Evolutionary conservation across 2,329 filamentous ascomycete genomes (phyloP), one percentile per base, ranked within the genome.

Genomic region (Onygenales sp.): DNA sequence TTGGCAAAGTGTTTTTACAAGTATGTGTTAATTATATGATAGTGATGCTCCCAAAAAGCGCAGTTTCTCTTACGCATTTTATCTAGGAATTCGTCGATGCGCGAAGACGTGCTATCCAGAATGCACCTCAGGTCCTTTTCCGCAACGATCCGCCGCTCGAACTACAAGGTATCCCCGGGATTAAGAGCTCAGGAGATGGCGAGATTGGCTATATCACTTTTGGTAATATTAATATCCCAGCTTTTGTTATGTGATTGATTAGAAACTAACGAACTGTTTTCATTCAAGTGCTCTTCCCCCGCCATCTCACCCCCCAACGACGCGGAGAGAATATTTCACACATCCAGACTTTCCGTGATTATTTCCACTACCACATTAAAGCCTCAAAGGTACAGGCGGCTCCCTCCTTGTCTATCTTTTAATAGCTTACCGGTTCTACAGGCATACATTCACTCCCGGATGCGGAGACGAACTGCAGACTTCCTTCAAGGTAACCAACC

Each of bases 281-380:
- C 14, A 64, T 53, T 13, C 2, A 56, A 94, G 93, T 97, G 47
- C 81, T 98, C 43, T 98, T 98, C 77, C 92, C 93, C 46, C 86
- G 93, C 59, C 94, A 99, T 72, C 78, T 99, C 60, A 92, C 90
- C 11, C 83, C 84, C 11, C 89, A 96, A 71, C 83, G 90, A 67
- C 88, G 94, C 75, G 86, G 88, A 56, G 91, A 96, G 61, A 91
- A 94, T 68, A 98, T 99, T 62, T 96, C 91, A 49, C 94, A 98
- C 70, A 97, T 99, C 64, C 94, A 99, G 74, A 99, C 93, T 11
- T 98, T 98, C 87, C 88, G 93, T 61, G 93, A 98, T 69, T 98
- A 98, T 74, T 98, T 99, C 79, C 93, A 99, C 73, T 99, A 99
- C 72, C 93, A 98, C 73, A 98, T 98, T 75, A 98, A 98, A 76